Conservation (phyloP, 768 basidiomycete genomes). For the Rubroboletus pulcherrimus region DNA sequence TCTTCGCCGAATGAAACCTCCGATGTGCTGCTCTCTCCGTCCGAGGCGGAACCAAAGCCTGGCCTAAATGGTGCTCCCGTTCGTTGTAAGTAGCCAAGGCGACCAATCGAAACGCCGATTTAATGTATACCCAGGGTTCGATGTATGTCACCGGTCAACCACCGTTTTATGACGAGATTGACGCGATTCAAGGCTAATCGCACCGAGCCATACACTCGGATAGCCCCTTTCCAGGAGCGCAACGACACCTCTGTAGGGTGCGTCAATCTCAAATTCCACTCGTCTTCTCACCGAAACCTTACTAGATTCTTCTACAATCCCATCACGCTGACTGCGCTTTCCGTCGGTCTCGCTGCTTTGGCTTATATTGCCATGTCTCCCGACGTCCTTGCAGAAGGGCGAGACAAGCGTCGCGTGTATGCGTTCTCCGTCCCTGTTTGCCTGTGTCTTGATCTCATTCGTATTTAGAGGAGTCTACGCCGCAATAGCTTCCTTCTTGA, state of each 20-base stretch:
- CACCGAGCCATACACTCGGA: constrained; percentile 78
- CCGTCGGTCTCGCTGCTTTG: constrained; percentile 59
- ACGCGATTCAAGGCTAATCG: constrained; percentile 61
- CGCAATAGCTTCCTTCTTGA: constrained; percentile 65
- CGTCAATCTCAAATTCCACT: constrained; percentile 18
- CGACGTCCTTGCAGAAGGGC: constrained; percentile 80
- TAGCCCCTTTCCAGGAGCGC: constrained; percentile 78
- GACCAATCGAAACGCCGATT: background rate
- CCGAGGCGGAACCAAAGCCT: constrained; percentile 64
- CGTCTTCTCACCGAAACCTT: constrained; percentile 3
- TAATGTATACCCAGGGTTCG: constrained; percentile 59
- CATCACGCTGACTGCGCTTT: constrained; percentile 70
- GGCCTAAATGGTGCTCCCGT: constrained; percentile 74
- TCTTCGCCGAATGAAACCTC: constrained; percentile 58
- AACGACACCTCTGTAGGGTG: constrained; percentile 82
- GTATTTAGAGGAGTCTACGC: constrained; percentile 69
- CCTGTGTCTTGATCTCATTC: constrained; percentile 9
- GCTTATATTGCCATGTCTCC: constrained; percentile 82
- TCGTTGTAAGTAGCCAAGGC: constrained; percentile 56
- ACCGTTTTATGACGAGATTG: constrained; percentile 14
- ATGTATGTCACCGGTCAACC: constrained; percentile 51
- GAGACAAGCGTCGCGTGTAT: constrained; percentile 78
- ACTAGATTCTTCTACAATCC: constrained; percentile 86
- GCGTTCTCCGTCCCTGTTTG: constrained; percentile 22
- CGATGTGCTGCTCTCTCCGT: constrained; percentile 45